Conservation (phyloP, 257 asterid genomes). For the Echites panduratus region DNA sequence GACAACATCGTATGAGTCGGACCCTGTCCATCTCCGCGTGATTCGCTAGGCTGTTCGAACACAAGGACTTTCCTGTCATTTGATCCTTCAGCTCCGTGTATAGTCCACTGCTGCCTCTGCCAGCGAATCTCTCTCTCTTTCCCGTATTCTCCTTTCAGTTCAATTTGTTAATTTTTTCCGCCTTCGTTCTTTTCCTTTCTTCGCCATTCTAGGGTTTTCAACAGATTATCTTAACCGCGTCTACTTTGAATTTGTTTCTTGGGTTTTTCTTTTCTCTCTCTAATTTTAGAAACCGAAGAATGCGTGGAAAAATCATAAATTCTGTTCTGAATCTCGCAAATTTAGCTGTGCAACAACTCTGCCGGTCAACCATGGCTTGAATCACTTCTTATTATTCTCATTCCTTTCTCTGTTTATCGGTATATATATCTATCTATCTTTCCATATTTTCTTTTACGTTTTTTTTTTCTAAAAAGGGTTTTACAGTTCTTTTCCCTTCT, state of each 20-base stretch:
- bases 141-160: not conserved
- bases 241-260: slow-evolving; percentile 12
- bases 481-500: not conserved
- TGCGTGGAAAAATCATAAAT: slow-evolving; percentile 5
- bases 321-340: slow-evolving; percentile 14
- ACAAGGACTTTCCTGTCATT: not conserved
- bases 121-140: slow-evolving; percentile 3
- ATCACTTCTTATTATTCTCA: not conserved
- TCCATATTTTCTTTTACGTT: not conserved
- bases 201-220: slow-evolving; percentile 11
- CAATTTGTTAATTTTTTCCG: not conserved
- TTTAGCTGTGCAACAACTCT: slow-evolving; percentile 24
- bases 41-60: not conserved
- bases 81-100: not conserved
- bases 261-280: not conserved
- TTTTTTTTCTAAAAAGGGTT: not conserved
- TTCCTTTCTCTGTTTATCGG: not conserved
- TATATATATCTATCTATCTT: not conserved
- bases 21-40: not conserved
- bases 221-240: slow-evolving; percentile 37
- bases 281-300: not conserved
- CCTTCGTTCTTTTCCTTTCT: not conserved
- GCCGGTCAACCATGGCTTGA: slow-evolving; percentile 36
- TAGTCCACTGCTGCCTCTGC: slow-evolving; percentile 1
- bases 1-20: not conserved